Evolutionary conservation across 2,329 filamentous ascomycete species (phyloP).

Genomic region (Ophiocordyceps robertsii): DNA sequence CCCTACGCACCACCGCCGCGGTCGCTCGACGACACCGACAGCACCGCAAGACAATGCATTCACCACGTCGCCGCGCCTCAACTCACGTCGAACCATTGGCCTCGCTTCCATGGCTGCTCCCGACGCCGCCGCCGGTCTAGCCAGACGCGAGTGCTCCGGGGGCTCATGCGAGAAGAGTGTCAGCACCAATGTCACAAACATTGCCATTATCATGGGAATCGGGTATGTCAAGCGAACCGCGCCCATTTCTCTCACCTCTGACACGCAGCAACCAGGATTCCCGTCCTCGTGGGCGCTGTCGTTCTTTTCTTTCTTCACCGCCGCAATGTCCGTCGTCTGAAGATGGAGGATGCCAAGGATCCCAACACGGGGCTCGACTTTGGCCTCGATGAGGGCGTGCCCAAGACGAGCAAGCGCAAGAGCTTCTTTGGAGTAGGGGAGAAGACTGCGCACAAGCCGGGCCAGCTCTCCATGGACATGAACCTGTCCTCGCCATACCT

Average conservation of each 20-base stretch:
- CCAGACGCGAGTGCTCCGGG: conserved; percentile 3
- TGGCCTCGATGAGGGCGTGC: conserved; percentile 50
- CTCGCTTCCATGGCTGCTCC: conserved; percentile 2
- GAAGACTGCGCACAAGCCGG: conserved; percentile 31
- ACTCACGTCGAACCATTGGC: conserved; percentile 8
- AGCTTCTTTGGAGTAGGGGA: conserved; percentile 36
- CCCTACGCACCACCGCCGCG: background rate
- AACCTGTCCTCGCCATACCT: conserved; percentile 76
- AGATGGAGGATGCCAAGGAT: conserved; percentile 68
- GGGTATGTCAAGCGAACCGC: conserved; percentile 39
- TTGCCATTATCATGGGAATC: conserved; percentile 57
- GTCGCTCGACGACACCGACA: conserved; percentile 2
- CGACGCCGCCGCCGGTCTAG: background rate
- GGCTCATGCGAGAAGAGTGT: conserved; percentile 48
- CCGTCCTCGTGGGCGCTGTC: conserved; percentile 51
- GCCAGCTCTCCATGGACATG: conserved; percentile 58
- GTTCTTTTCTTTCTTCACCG: conserved; percentile 69
- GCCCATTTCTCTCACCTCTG: background rate
- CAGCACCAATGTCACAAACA: conserved; percentile 37
- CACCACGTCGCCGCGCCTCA: conserved; percentile 10
- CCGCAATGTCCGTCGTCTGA: conserved; percentile 57
- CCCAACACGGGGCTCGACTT: conserved; percentile 90
- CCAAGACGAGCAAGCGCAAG: conserved; percentile 20
- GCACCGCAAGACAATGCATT: conserved; percentile 8
- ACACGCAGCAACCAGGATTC: conserved; percentile 45